These are phyloP conservation scores for Rubroshorea leprosula DNA, from an alignment of 345 rosid species.

Conservation along the genomic window DNA sequence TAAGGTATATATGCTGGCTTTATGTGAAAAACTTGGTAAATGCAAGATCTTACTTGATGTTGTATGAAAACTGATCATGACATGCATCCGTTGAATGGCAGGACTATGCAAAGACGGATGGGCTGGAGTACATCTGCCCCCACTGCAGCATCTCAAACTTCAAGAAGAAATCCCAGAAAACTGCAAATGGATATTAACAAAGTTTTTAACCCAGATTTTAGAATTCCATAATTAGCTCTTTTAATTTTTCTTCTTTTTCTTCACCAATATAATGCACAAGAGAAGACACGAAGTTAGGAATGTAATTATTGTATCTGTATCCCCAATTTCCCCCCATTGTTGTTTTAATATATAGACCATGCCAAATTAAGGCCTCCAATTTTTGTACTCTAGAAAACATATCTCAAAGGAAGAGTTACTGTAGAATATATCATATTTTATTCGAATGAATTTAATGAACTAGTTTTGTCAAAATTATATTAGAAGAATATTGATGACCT, in stretches of 20 bases:
- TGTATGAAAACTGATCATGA: too few species aligned
- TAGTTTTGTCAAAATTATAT: too few species aligned
- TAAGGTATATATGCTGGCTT: too few species aligned
- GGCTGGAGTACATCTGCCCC: conserved; percentile 94
- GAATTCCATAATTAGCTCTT: not conserved
- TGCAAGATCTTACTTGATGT: too few species aligned
- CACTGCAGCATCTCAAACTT: conserved; percentile 83
- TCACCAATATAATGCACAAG: conserved; percentile 21
- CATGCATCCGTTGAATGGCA: conserved; percentile 36
- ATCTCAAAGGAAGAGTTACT: conserved; percentile 4
- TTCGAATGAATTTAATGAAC: too few species aligned
- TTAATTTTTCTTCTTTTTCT: not conserved
- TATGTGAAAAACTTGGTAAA: too few species aligned
- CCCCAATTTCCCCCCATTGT: conserved; percentile 29
- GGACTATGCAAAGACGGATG: conserved; percentile 98
- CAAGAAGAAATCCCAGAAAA: conserved; percentile 85
- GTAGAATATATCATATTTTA: conserved; percentile 12
- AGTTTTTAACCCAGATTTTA: conserved; percentile 15
- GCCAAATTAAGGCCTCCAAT: conserved; percentile 10
- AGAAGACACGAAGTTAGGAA: conserved; percentile 24
- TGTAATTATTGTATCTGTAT: conserved; percentile 35
- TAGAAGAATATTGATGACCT: too few species aligned
- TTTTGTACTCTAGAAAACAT: conserved; percentile 14
- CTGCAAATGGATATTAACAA: conserved; percentile 52
- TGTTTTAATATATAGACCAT: conserved; percentile 38